Conservation (phyloP, 257 asterid species). For the Buddleja alternifolia region DNA sequence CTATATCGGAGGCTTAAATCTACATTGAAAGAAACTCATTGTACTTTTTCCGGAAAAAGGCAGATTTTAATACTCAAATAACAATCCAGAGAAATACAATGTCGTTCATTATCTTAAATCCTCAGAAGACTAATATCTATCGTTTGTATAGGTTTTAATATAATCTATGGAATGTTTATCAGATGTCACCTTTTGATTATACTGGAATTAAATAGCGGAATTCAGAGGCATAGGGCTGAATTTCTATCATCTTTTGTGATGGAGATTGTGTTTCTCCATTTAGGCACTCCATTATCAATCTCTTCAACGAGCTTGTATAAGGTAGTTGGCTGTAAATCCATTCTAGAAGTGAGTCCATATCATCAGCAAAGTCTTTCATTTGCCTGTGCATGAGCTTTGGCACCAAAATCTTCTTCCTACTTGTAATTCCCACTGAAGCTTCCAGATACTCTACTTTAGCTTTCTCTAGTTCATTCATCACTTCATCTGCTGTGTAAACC, state of each 20-base stretch:
- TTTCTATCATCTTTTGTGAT: constrained; percentile 56
- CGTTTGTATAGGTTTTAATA: constrained; percentile 25
- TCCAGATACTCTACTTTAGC: constrained; percentile 91
- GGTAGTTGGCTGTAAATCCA: constrained; percentile 96
- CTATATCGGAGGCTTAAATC: constrained; percentile 7
- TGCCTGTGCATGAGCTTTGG: constrained; percentile 85
- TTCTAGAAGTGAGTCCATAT: constrained; percentile 82
- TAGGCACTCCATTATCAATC: constrained; percentile 77
- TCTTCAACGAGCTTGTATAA: constrained; percentile 61
- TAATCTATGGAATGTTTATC: constrained; percentile 25
- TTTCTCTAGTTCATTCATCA: constrained; percentile 79
- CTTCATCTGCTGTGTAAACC: constrained; percentile 66
- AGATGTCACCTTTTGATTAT: constrained; percentile 28
- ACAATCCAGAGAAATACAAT: background rate
- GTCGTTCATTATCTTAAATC: constrained; percentile 10
- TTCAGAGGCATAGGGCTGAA: constrained; percentile 73
- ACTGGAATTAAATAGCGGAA: constrained; percentile 77
- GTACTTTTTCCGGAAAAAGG: background rate
- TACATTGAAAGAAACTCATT: background rate
- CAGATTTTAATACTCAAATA: background rate
- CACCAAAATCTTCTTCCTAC: constrained; percentile 70
- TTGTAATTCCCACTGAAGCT: constrained; percentile 80
- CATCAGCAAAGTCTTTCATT: constrained; percentile 91
- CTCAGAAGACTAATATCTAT: constrained; percentile 1
- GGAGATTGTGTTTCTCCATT: constrained; percentile 60